phyloP scores from a whole-genome alignment of 2,329 filamentous ascomycete genomes.

The Aspergillus floridensis region DNA sequence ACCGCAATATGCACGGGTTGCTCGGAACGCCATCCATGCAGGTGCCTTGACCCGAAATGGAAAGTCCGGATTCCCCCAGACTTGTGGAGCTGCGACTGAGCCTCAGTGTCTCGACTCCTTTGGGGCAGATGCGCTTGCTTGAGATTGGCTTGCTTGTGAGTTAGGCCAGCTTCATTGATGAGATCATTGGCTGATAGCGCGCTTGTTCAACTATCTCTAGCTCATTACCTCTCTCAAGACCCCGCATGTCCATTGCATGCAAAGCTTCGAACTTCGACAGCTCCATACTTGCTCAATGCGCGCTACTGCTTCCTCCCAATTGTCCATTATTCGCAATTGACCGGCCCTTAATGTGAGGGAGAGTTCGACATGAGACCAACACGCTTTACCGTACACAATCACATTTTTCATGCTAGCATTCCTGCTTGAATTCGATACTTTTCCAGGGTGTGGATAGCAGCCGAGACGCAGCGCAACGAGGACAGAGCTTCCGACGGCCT shows the following conservation, averaged over 20 bases:
- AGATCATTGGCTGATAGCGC: not conserved
- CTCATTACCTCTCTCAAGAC: not conserved
- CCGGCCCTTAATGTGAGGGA: not conserved
- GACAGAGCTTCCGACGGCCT: not conserved
- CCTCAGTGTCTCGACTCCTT: not conserved
- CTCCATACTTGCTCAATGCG: conserved; percentile 16
- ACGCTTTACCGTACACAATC: not conserved
- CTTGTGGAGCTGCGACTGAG: conserved; percentile 10
- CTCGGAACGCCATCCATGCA: conserved; percentile 8
- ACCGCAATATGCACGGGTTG: conserved; percentile 18
- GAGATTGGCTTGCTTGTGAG: not conserved
- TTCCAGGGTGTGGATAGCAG: conserved; percentile 7
- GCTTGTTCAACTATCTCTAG: not conserved
- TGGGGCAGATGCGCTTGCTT: not conserved
- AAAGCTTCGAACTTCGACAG: conserved; percentile 2
- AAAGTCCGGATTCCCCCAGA: conserved; percentile 19
- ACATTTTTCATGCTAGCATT: conserved; percentile 12
- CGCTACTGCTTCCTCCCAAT: conserved; percentile 1
- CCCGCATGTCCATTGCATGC: not conserved
- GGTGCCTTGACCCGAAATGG: conserved; percentile 4
- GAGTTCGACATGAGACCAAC: conserved; percentile 19
- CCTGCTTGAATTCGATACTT: conserved; percentile 7
- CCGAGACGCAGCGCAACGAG: conserved; percentile 3
- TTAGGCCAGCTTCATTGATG: not conserved
- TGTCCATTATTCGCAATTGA: conserved; percentile 9